Percentiles rank a stretch among this genome's conserved stretches.
These are phyloP conservation scores for Artemisia argyi DNA, from an alignment of 129 eudicot species.

Conservation along the genomic window DNA sequence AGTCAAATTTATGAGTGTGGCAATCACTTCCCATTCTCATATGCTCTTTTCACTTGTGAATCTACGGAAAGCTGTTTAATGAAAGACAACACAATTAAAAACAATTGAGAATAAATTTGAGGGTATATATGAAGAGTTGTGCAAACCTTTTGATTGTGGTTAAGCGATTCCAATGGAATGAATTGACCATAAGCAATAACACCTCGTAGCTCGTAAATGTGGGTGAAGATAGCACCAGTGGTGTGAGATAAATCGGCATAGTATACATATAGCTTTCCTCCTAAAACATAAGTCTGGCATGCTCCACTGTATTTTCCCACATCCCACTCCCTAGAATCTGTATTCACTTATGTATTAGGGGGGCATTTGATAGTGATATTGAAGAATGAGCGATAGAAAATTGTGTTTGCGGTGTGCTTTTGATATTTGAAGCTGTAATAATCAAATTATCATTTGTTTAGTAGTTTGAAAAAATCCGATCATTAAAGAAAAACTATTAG, in stretches of 20 bases:
- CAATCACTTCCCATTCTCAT: constrained; percentile 67
- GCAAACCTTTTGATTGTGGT: constrained; percentile 46
- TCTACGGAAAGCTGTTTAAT: constrained; percentile 49
- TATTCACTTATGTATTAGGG: neutral
- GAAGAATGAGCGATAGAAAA: neutral
- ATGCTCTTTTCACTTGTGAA: constrained; percentile 54
- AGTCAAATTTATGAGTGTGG: too few relatives aligned
- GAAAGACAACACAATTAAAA: neutral
- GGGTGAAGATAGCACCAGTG: constrained; percentile 49
- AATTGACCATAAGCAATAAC: constrained; percentile 53
- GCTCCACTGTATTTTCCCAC: constrained; percentile 58
- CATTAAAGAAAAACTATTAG: too few relatives aligned
- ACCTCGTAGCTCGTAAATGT: constrained; percentile 53
- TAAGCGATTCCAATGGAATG: constrained; percentile 49
- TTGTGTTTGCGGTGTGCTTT: too few relatives aligned
- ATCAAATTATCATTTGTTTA: too few relatives aligned
- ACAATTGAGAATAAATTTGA: neutral
- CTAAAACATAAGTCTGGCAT: constrained; percentile 52
- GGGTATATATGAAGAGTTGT: neutral
- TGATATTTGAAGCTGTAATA: too few relatives aligned
- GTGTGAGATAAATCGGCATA: constrained; percentile 45
- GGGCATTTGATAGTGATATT: neutral
- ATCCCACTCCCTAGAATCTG: constrained; percentile 54
- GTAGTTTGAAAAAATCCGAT: too few relatives aligned
- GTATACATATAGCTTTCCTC: constrained; percentile 53